Percentiles rank a stretch among this genome's conserved stretches.
Evolutionary conservation across 768 basidiomycete species (phyloP).

Genomic region (Amanita jacksonii): DNA sequence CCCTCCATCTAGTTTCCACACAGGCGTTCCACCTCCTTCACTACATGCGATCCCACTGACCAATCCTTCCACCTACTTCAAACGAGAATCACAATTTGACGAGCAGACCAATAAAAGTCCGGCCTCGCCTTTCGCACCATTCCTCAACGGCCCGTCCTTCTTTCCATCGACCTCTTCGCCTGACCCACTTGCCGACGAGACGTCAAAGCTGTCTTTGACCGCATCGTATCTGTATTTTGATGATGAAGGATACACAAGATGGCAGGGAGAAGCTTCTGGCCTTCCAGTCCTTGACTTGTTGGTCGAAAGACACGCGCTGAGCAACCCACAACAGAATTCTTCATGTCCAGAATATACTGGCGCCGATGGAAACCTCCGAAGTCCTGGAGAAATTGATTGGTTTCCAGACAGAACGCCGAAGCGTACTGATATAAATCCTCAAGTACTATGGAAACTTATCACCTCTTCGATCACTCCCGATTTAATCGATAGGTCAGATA

Average conservation of each 20-base stretch:
- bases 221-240: slow-evolving; percentile 83
- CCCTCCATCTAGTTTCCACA: slow-evolving; percentile 25
- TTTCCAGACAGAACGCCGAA: slow-evolving; percentile 77
- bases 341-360: slow-evolving; percentile 19
- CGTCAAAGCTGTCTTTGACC: slow-evolving; percentile 53
- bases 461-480: slow-evolving; percentile 83
- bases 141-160: slow-evolving; percentile 27
- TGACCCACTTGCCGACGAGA: slow-evolving; percentile 48
- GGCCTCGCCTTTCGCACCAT: slow-evolving; percentile 27
- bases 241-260: slow-evolving; percentile 78
- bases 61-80: slow-evolving; percentile 76
- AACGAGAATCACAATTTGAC: slow-evolving; percentile 26
- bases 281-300: slow-evolving; percentile 81
- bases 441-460: slow-evolving; percentile 79
- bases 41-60: slow-evolving; percentile 70
- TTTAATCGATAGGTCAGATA: slow-evolving; percentile 80
- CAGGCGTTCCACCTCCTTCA: slow-evolving; percentile 70
- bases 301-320: slow-evolving; percentile 54
- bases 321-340: slow-evolving; percentile 19
- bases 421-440: slow-evolving; percentile 76
- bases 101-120: slow-evolving; percentile 42
- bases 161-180: slow-evolving; percentile 13
- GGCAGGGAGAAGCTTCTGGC: slow-evolving; percentile 92
- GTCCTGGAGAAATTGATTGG: slow-evolving; percentile 44
- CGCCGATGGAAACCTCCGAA: slow-evolving; percentile 17